These are phyloP conservation scores for Berkeleyomyces basicola DNA, from an alignment of 2,329 filamentous ascomycete genomes.

Conservation along the genomic window DNA sequence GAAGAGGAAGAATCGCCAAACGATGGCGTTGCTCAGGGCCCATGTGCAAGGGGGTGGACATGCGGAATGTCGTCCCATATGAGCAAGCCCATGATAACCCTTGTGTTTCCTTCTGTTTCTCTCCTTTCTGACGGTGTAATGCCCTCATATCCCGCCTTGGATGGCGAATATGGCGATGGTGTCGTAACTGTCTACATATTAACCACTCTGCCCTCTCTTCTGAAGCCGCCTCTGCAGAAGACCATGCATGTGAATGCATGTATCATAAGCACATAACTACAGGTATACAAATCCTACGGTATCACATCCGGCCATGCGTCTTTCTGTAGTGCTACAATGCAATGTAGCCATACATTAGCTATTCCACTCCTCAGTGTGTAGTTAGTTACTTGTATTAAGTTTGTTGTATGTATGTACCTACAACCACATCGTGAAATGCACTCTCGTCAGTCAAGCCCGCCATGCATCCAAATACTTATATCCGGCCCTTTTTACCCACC, in stretches of 20 bases:
- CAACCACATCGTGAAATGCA: neutral
- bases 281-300: neutral
- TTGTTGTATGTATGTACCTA: neutral
- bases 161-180: conserved; percentile 2
- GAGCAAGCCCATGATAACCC: neutral
- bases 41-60: neutral
- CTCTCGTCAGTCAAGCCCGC: neutral
- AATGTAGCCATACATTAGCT: no score
- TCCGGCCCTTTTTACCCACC: neutral
- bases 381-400: neutral
- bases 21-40: neutral
- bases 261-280: no score
- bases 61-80: neutral
- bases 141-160: conserved; percentile 3
- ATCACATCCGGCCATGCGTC: neutral
- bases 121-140: neutral
- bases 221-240: neutral
- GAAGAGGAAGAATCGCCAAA: neutral
- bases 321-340: neutral
- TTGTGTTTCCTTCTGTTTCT: neutral
- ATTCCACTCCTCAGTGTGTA: no score
- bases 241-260: neutral
- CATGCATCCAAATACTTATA: neutral
- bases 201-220: neutral
- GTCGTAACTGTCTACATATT: neutral